Evolutionary conservation across 495 filamentous ascomycete species (phyloP).

Genomic region (Penicillium chermesinum): DNA sequence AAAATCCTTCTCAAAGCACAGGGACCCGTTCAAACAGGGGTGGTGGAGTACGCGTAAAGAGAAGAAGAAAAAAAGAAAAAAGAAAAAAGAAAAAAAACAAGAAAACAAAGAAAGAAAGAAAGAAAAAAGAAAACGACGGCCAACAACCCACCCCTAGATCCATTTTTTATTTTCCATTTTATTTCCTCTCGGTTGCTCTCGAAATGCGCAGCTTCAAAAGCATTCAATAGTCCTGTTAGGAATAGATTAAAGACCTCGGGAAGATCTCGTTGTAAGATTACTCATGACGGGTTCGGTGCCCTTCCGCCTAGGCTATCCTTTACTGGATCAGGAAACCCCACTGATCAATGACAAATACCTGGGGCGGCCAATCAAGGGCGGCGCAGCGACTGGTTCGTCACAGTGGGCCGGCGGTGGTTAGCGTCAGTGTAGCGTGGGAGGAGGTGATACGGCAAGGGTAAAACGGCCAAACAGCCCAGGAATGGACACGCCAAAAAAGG

Average conservation of each 20-base stretch:
- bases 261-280: conserved; percentile 5
- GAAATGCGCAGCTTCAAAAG: too few species aligned
- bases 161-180: too few species aligned
- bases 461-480: background rate
- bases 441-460: conserved; percentile 2
- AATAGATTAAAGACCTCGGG: conserved; percentile 25
- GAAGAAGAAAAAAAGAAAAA: too few species aligned
- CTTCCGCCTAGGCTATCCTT: conserved; percentile 27
- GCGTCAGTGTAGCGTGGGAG: background rate
- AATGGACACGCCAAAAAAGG: conserved; percentile 16
- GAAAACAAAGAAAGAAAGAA: too few species aligned
- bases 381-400: conserved; percentile 6
- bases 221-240: conserved; percentile 7
- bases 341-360: conserved; percentile 39
- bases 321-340: conserved; percentile 14
- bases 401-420: conserved; percentile 1
- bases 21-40: too few species aligned
- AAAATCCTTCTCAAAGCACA: too few species aligned
- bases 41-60: too few species aligned
- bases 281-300: conserved; percentile 5
- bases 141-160: too few species aligned
- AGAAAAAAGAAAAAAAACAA: too few species aligned
- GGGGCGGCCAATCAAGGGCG: conserved; percentile 3
- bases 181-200: too few species aligned
- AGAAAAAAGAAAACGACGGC: too few species aligned